Evolutionary conservation across 768 basidiomycete species (phyloP).

Genomic region (Collybiopsis luxurians): DNA sequence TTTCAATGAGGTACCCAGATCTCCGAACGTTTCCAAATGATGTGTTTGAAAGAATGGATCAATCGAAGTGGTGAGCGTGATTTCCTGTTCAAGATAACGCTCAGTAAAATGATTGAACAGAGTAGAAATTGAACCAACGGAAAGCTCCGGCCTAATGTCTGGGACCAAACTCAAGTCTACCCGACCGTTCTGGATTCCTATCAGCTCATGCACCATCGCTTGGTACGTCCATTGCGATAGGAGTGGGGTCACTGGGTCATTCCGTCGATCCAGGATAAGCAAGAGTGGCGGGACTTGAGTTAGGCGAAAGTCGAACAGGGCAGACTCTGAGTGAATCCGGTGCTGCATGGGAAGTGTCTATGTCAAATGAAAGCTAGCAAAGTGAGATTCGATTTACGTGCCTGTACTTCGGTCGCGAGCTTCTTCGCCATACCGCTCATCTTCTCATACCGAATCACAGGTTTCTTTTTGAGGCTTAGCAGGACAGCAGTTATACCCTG

Average conservation of each 20-base stretch:
- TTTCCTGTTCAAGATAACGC: conserved; percentile 73
- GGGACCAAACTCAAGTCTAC: conserved; percentile 83
- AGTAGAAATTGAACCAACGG: conserved; percentile 55
- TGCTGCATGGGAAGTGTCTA: conserved; percentile 43
- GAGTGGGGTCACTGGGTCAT: conserved; percentile 95
- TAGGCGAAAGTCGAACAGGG: conserved; percentile 88
- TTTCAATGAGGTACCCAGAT: conserved; percentile 88
- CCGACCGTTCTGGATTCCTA: conserved; percentile 92
- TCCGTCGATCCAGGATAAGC: conserved; percentile 90
- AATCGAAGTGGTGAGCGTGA: conserved; percentile 86
- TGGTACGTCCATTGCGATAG: conserved; percentile 99
- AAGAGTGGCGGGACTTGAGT: conserved; percentile 88
- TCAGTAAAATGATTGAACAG: conserved; percentile 7
- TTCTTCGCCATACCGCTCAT: conserved; percentile 93
- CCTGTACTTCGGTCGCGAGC: conserved; percentile 83
- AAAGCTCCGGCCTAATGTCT: conserved; percentile 82
- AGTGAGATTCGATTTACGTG: conserved; percentile 23
- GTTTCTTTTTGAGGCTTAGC: conserved; percentile 94
- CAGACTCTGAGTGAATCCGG: conserved; percentile 74
- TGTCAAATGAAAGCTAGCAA: neutral
- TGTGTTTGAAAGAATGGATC: conserved; percentile 94
- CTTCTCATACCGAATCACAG: conserved; percentile 89
- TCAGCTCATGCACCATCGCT: conserved; percentile 97
- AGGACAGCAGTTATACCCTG: conserved; percentile 84
- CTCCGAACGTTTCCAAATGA: conserved; percentile 92